Base-by-base conservation (phyloP, 164 flowering plant genomes). In the Magnolia sinica region DNA sequence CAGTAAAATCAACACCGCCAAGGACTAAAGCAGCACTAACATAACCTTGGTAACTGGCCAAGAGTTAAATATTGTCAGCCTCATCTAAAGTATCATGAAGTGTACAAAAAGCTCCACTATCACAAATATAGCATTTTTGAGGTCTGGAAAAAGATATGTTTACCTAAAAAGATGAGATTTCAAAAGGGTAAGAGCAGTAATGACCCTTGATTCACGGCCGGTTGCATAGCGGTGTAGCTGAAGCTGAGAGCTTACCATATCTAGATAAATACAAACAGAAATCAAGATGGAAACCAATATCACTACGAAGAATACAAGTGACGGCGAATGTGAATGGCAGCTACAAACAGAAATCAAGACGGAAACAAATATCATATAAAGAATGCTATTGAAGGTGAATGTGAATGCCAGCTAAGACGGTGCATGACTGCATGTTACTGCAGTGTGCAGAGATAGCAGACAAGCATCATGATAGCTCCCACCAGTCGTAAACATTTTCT, bases 1-100 rank as follows among this genome's bases (percentile, higher is more conserved):
- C 98, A 75, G 97, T 92, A 70, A 89, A 82, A 86, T 96, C 99
- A 84, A 96, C 98, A 82, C 98, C 99, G 75, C 99, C 99, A 78
- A 96, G 96, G 55, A 96, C 98, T 86, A 96, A 80, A 81, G 98
- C 99, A 83, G 99, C 99, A 55, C 83, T 80, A 49, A 94, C 97
- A 83, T 96, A 73, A 23, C 99, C 99, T 86, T 94, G 99, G 81
- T 96, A 91, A 78, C 98, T 96, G 77, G 11, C 67, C 71, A 71
- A 76, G 8, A 65, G 72, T 70, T 13, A 66, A 72, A 61, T 7
- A 55, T 55, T 55, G 61, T 55, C 61, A 55, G 61, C 18, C 18
- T 55, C 61, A 55, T 55, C 61, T 55, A 10, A 10, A 16, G 10
- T 55, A 16, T 55, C 61, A 55, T 11, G 18, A 55, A 55, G 18